Evolutionary conservation across 73 alveolate species (phyloP), one percentile per base, ranked within the genome.

Genomic region (Blepharisma stoltei): DNA sequence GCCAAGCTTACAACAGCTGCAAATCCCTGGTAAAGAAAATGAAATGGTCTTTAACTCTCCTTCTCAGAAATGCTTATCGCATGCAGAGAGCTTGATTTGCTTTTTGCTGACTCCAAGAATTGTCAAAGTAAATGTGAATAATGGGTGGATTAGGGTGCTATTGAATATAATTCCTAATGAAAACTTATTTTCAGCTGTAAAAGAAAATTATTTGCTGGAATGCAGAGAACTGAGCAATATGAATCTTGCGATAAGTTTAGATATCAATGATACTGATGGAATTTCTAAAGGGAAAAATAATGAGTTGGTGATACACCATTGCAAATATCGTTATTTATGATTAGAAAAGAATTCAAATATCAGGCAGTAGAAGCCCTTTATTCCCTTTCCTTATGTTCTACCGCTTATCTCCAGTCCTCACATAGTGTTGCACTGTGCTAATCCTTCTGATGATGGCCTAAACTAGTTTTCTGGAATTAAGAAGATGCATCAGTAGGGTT

Each of bases 21-120:
- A 60, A 60, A 60, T 60, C 2, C 73, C 73, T 18, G 41, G 41
- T 1, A 32, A 32, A 32, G 41, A 32, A 32, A 32, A 32, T 3
- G 41, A 32, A 32, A 32, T 32, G 41, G 41, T 32, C 41, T 32
- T 32, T 32, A n/a, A 60, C 5, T 60, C 49, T 1, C 48, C 46
- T 1, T 60, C 73, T 5, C 73, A 60, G 5, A n/a, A n/a, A 9
- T n/a, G 14, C 18, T 25, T 60, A 20, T 14, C 46, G 2, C 37
- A 60, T 20, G 18, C 38, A 18, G 73, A 60, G 23, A 1, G 5
- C 18, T 20, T 60, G 73, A 60, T 60, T 20, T 60, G 73, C 5
- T 60, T 18, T 60, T 60, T 60, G 23, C 45, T 60, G 23, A 60
- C 73, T 25, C 73, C 73, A 25, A 60, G 45, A 25, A 60, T 60